These are phyloP conservation scores for Dipsacomyces acuminosporus DNA, from an alignment of 371 early-diverging fungal species.

Conservation along the genomic window DNA sequence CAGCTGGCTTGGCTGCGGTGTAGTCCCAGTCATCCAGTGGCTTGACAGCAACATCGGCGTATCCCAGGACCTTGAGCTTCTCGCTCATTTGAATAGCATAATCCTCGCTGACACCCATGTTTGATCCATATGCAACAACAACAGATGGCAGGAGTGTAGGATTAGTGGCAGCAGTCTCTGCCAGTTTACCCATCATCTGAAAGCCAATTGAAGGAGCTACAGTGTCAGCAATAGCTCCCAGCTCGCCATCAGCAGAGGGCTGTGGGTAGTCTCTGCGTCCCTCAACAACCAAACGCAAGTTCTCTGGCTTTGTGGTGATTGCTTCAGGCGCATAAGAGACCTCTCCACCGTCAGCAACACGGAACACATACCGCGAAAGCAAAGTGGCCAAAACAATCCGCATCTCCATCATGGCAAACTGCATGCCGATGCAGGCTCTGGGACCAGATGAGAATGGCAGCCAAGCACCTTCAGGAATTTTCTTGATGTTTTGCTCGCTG, in stretches of 20 bases:
- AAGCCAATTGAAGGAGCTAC: not conserved
- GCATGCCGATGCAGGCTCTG: constrained; percentile 58
- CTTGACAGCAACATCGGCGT: not conserved
- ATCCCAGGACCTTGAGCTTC: not conserved
- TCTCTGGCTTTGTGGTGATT: not conserved
- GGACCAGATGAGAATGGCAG: constrained; percentile 53
- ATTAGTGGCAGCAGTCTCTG: not conserved
- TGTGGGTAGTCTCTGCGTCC: not conserved
- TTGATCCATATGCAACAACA: not conserved
- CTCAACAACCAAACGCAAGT: too few relatives aligned
- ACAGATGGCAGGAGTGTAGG: not conserved
- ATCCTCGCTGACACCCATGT: not conserved
- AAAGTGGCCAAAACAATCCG: constrained; percentile 29
- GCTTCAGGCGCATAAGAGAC: not conserved
- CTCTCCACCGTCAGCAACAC: not conserved
- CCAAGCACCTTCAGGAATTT: constrained; percentile 34
- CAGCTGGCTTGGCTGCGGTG: not conserved
- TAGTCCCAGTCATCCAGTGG: not conserved
- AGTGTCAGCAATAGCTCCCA: too few relatives aligned
- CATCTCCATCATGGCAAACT: constrained; percentile 56
- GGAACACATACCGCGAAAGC: not conserved
- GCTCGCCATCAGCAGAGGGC: not conserved
- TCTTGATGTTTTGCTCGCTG: constrained; percentile 46
- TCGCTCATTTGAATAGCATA: not conserved
- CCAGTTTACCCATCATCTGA: not conserved